A percentile compares a stretch with the other conserved stretches of the same genome.
Evolutionary conservation across 768 basidiomycete genomes (phyloP).

Genomic region (Chalciporus sphaerocephalus): DNA sequence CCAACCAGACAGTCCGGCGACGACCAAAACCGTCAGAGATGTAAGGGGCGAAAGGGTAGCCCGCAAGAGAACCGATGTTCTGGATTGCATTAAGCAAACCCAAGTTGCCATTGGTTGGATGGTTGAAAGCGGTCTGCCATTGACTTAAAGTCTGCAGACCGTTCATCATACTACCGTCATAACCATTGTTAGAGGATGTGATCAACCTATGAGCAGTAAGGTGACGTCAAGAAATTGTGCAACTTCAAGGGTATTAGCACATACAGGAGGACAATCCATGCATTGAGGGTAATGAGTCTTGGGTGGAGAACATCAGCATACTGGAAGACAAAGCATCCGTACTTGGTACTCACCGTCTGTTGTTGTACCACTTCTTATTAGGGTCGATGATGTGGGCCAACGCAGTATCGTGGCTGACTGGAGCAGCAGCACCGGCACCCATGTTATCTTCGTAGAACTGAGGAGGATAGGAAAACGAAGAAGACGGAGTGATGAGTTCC

Average conservation of each 20-base stretch:
- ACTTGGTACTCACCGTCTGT: slow-evolving; percentile 48
- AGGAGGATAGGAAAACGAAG: neutral
- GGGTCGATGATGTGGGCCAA: slow-evolving; percentile 60
- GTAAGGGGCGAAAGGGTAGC: slow-evolving; percentile 68
- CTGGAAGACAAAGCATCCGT: neutral
- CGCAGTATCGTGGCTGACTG: slow-evolving; percentile 28
- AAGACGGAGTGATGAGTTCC: slow-evolving; percentile 32
- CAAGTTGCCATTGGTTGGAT: slow-evolving; percentile 53
- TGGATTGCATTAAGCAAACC: slow-evolving; percentile 75
- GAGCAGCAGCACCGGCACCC: slow-evolving; percentile 49
- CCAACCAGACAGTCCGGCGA: slow-evolving; percentile 59
- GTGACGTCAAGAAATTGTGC: slow-evolving; percentile 2
- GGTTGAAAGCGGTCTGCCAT: slow-evolving; percentile 60
- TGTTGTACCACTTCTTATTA: slow-evolving; percentile 71
- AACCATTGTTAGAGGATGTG: slow-evolving; percentile 73
- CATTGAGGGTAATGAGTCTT: slow-evolving; percentile 60
- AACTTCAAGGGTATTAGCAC: slow-evolving; percentile 13
- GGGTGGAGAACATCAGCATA: neutral
- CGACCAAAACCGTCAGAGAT: slow-evolving; percentile 71
- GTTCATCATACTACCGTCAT: slow-evolving; percentile 79
- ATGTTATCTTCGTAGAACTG: slow-evolving; percentile 33
- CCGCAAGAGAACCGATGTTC: slow-evolving; percentile 68
- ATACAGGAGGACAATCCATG: slow-evolving; percentile 66
- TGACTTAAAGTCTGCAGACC: slow-evolving; percentile 64
- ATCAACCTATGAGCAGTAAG: slow-evolving; percentile 45